Evolutionary conservation across 2,329 filamentous ascomycete species (phyloP), one percentile per base, ranked within the genome.

Genomic region (Blastomyces silverae): DNA sequence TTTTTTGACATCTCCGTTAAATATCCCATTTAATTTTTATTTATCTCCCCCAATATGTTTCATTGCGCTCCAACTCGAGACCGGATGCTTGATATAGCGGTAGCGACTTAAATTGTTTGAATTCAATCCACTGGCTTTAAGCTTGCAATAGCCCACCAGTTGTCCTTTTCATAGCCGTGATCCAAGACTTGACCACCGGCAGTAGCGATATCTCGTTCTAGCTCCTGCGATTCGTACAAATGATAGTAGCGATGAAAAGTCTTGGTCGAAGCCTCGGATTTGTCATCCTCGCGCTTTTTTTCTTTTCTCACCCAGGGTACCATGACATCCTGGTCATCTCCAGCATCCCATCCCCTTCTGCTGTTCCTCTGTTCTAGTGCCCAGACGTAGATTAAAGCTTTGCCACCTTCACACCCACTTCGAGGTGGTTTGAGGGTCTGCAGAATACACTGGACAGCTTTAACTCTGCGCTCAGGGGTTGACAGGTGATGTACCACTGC

Each of bases 401-500:
- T 86, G 0, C 91, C 91, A 2, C 78, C 79, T 8, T 69, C 68
- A 25, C 66, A 59, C 28, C 68, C 64, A 25, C 58, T 63, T n/a
- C 69, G 69, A 20, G 70, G 66, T 17, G 67, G 66, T 66, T 73
- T 75, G 64, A 96, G 79, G 60, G 87, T 87, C 61, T 85, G 82
- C 69, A 97, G 79, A 60, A 97, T 85, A 52, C 84, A 83, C 59
- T 80, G 78, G 22, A 97, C 84, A 37, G 90, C 92, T 67, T 89
- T 86, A 46, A 89, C 79, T 61, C 94, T 84, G 64, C 94, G 83
- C 61, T 82, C 83, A 13, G 82, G 81, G 6, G 92, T 96, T 17
- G 91, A 95, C 62, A 97, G 81, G 79, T 99, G 94, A 79, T 97
- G 94, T 42, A 97, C 82, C 13, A 97, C 94, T 59, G 94, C 94